Evolutionary conservation across 1,139 yeast genomes (phyloP).

Genomic region (Debaryomyces robertsiae): DNA sequence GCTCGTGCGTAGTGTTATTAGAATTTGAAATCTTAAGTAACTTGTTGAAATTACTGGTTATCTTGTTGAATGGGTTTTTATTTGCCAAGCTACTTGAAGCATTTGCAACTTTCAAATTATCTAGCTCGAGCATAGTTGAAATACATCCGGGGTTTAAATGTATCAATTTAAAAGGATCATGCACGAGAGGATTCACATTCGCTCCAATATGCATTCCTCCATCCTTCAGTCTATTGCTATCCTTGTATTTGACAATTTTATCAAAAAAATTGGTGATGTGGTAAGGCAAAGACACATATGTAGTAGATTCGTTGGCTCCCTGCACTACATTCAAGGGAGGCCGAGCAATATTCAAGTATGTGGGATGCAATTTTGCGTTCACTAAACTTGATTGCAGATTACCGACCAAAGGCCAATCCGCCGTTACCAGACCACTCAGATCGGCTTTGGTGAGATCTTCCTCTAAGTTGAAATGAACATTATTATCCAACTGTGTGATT

Average conservation of each 20-base stretch:
- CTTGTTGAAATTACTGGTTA: slow-evolving; percentile 37
- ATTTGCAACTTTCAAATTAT: slow-evolving; percentile 10
- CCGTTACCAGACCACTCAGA: slow-evolving; percentile 11
- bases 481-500: slow-evolving; percentile 34
- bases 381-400: slow-evolving; percentile 12
- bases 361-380: slow-evolving; percentile 25
- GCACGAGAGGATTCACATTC: slow-evolving; percentile 51
- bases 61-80: slow-evolving; percentile 36
- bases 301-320: slow-evolving; percentile 40
- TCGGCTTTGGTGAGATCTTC: slow-evolving; percentile 6
- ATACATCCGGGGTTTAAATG: slow-evolving; percentile 60
- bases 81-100: slow-evolving; percentile 10
- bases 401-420: slow-evolving; percentile 38
- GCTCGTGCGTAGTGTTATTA: slow-evolving; percentile 3
- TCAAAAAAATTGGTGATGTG: slow-evolving; percentile 40
- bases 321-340: slow-evolving; percentile 31
- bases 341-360: slow-evolving; percentile 42
- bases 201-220: slow-evolving; percentile 59
- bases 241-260: slow-evolving; percentile 27
- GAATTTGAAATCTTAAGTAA: slow-evolving; percentile 25
- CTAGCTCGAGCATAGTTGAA: slow-evolving; percentile 27
- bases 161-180: slow-evolving; percentile 55
- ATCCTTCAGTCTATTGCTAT: slow-evolving; percentile 38
- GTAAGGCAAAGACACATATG: slow-evolving; percentile 46
- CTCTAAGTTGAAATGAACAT: slow-evolving; percentile 34